Percentiles rank a stretch among this genome's conserved stretches.
phyloP scores from a whole-genome alignment of 1,139 yeast species.

The Geotrichum macrosporum region DNA sequence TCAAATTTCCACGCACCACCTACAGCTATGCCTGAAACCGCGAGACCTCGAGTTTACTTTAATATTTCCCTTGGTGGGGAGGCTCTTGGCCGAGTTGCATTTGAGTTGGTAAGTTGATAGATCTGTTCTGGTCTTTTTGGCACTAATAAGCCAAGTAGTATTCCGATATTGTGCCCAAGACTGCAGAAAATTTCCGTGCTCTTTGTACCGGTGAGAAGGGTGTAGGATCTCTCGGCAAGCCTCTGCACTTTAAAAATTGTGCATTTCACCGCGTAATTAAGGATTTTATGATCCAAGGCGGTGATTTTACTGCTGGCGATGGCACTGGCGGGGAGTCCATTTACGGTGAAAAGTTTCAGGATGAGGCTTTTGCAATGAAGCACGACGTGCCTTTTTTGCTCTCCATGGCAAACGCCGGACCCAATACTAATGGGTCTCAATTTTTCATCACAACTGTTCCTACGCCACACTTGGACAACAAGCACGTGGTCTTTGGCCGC shows the following conservation, averaged over 20 bases:
- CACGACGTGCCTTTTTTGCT: conserved; percentile 84
- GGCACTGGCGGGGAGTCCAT: conserved; percentile 96
- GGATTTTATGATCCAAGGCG: conserved; percentile 49
- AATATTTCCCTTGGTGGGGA: conserved; percentile 81
- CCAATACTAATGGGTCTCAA: conserved; percentile 93
- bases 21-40: conserved; percentile 11
- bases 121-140: background rate
- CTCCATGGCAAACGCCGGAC: conserved; percentile 97
- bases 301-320: conserved; percentile 84
- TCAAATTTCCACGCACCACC: too few relatives aligned
- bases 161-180: conserved; percentile 80
- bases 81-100: conserved; percentile 61
- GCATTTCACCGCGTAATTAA: conserved; percentile 89
- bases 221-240: conserved; percentile 54
- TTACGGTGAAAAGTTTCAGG: conserved; percentile 93
- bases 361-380: conserved; percentile 71
- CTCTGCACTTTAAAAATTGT: conserved; percentile 71
- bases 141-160: conserved; percentile 37
- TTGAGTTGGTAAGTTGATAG: conserved; percentile 47
- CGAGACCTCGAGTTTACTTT: conserved; percentile 54
- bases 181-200: conserved; percentile 89
- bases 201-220: conserved; percentile 91
- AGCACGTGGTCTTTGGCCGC: conserved; percentile 95
- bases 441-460: conserved; percentile 82
- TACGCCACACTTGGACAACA: conserved; percentile 83